phyloP scores from a whole-genome alignment of 2,329 filamentous ascomycete genomes.

The Cladosporium sp. region DNA sequence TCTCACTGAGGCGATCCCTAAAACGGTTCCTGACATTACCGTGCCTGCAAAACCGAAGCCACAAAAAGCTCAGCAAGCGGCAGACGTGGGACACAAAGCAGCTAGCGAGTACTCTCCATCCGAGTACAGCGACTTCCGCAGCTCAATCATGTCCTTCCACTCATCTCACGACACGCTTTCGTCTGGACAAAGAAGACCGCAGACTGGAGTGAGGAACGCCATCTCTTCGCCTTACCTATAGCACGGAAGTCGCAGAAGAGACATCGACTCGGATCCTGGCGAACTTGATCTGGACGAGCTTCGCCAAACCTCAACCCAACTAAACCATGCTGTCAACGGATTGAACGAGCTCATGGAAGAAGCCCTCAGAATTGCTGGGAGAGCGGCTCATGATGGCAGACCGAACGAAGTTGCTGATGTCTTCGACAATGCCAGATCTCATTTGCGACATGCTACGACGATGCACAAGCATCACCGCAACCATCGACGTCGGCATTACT shows the following conservation, averaged over 20 bases:
- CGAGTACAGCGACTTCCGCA: constrained; percentile 9
- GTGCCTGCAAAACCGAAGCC: neutral
- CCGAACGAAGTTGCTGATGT: constrained; percentile 37
- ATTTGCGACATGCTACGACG: constrained; percentile 30
- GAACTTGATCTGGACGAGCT: constrained; percentile 6
- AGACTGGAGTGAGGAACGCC: neutral
- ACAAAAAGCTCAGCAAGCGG: neutral
- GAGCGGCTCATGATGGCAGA: constrained; percentile 29
- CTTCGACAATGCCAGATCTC: constrained; percentile 35
- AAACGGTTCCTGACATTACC: neutral
- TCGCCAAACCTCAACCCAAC: constrained; percentile 8
- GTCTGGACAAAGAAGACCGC: constrained; percentile 4
- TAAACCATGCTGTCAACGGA: constrained; percentile 32
- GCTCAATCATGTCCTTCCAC: neutral
- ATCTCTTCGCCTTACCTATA: constrained; percentile 7
- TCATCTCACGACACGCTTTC: neutral
- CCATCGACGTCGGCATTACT: neutral
- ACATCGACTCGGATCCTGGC: neutral
- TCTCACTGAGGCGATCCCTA: neutral
- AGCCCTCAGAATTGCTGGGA: constrained; percentile 34
- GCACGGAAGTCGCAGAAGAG: neutral
- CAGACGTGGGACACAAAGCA: neutral
- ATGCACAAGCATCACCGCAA: constrained; percentile 10
- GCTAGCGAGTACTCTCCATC: neutral
- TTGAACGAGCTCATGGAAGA: constrained; percentile 41